phyloP scores from a whole-genome alignment of 371 early-diverging fungal genomes.

The Syncephalastrum sp. region DNA sequence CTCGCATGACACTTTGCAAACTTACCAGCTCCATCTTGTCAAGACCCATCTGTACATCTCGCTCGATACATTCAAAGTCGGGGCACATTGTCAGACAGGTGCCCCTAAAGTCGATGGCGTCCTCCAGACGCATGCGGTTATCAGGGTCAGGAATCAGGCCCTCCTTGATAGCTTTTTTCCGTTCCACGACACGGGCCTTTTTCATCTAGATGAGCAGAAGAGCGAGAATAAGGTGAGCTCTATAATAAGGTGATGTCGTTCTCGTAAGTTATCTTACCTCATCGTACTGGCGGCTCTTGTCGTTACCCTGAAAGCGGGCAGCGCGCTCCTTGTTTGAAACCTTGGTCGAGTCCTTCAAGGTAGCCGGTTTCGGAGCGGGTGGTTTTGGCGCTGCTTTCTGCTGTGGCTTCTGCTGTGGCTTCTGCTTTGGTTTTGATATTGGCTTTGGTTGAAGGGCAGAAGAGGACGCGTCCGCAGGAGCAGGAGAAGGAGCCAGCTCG shows the following conservation, averaged over 20 bases:
- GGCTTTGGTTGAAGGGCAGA: background rate
- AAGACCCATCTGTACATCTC: constrained; percentile 74
- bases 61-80: constrained; percentile 84
- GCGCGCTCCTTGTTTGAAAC: too few species aligned
- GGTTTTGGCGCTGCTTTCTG: too few species aligned
- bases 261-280: background rate
- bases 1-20: background rate
- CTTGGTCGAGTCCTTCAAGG: too few species aligned
- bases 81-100: constrained; percentile 91
- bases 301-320: too few species aligned
- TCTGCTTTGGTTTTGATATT: too few species aligned
- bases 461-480: background rate
- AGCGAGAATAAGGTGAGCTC: too few species aligned
- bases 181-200: constrained; percentile 39
- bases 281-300: too few species aligned
- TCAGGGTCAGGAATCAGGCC: constrained; percentile 65
- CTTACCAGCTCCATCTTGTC: constrained; percentile 72
- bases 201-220: constrained; percentile 32
- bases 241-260: too few species aligned
- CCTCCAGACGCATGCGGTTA: constrained; percentile 51
- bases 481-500: background rate
- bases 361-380: too few species aligned
- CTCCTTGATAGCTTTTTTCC: constrained; percentile 42
- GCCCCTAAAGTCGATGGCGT: constrained; percentile 74
- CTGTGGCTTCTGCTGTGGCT: too few species aligned